Evolutionary conservation across 768 basidiomycete genomes (phyloP).

Genomic region (Sarcodon sp.): DNA sequence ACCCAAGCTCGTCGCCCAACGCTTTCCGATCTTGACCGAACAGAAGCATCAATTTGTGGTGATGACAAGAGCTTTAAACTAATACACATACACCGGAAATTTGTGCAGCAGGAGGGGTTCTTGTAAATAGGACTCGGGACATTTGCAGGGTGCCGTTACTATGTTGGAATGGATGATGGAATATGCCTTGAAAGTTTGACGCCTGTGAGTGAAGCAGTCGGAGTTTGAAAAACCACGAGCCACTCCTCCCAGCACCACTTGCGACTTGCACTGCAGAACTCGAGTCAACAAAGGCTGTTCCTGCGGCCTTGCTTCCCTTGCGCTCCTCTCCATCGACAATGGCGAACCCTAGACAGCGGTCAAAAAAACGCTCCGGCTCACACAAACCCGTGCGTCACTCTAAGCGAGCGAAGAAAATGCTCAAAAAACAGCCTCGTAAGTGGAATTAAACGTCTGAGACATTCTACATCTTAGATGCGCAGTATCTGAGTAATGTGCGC

Average conservation of each 20-base stretch:
- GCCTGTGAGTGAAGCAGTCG: slow-evolving; percentile 6
- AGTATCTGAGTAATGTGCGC: too few species aligned
- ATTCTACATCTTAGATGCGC: background rate
- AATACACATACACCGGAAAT: background rate
- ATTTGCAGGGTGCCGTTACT: slow-evolving; percentile 10
- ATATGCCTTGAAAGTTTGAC: slow-evolving; percentile 5
- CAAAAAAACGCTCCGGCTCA: slow-evolving; percentile 71
- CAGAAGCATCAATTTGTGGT: background rate
- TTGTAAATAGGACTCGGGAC: slow-evolving; percentile 18
- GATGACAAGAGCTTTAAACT: background rate
- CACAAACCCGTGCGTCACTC: slow-evolving; percentile 66
- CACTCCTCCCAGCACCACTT: background rate
- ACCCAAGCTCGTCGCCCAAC: slow-evolving; percentile 47
- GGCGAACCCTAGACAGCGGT: slow-evolving; percentile 91
- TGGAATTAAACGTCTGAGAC: slow-evolving; percentile 5
- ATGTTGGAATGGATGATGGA: slow-evolving; percentile 2
- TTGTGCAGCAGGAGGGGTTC: slow-evolving; percentile 3
- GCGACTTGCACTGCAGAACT: background rate
- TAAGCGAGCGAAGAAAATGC: slow-evolving; percentile 55
- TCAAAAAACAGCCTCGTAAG: slow-evolving; percentile 71
- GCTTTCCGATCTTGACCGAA: slow-evolving; percentile 16
- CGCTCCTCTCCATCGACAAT: slow-evolving; percentile 24
- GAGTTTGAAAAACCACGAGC: slow-evolving; percentile 1
- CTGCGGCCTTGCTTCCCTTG: background rate
- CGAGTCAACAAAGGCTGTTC: slow-evolving; percentile 1